These are phyloP conservation scores for Colletotrichum siamense DNA, from an alignment of 2,329 filamentous ascomycete species.

Conservation along the genomic window DNA sequence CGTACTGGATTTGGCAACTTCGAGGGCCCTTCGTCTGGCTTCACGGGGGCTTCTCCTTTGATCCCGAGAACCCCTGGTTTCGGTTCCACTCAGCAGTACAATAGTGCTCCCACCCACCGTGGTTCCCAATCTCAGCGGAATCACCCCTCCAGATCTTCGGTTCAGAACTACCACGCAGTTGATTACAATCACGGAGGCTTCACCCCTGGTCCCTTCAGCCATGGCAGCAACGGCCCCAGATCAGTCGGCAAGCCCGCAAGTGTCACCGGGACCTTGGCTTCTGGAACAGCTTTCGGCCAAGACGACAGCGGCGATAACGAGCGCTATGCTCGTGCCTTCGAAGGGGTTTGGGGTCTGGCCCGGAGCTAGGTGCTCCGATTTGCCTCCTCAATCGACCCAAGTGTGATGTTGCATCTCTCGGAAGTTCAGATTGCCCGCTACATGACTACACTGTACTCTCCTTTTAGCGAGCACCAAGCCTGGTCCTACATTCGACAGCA, in stretches of 20 bases:
- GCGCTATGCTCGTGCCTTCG: slow-evolving; percentile 16
- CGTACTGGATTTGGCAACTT: not conserved
- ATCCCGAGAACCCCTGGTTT: not conserved
- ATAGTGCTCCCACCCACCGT: not conserved
- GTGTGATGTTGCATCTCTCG: not conserved
- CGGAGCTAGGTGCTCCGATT: slow-evolving; percentile 22
- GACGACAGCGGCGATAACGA: slow-evolving; percentile 12
- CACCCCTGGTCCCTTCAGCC: not conserved
- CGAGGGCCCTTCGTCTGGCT: not conserved
- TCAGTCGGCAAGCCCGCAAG: not conserved
- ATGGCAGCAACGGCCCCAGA: not conserved
- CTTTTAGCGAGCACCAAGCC: slow-evolving; percentile 40
- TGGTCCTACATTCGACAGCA: slow-evolving; percentile 46
- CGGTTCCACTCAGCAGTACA: not conserved
- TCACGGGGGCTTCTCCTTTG: not conserved
- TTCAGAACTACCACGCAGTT: not conserved
- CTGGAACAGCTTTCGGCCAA: not conserved
- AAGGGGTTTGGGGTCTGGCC: slow-evolving; percentile 20
- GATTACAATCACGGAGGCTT: not conserved
- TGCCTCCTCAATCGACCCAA: slow-evolving; percentile 9
- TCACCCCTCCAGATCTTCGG: not conserved
- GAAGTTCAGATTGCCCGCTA: slow-evolving; percentile 15
- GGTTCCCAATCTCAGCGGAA: not conserved
- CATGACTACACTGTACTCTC: slow-evolving; percentile 19
- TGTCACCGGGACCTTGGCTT: not conserved